Evolutionary conservation across 2,329 filamentous ascomycete species (phyloP).

Genomic region (Fusarium pseudograminearum): DNA sequence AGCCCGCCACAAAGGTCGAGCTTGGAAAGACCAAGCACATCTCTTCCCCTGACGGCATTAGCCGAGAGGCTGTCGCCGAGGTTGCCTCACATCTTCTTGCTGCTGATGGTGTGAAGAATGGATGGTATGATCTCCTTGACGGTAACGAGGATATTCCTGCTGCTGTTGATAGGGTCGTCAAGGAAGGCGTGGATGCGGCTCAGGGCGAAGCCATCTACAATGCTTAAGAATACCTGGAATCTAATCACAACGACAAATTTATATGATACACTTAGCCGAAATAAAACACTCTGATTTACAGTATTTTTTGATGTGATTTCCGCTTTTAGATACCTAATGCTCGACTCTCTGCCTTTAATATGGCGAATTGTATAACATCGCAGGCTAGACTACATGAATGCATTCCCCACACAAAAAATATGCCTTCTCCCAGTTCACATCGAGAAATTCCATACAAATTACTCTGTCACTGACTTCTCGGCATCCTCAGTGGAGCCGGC

Average conservation of each 20-base stretch:
- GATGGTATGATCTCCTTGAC: conserved; percentile 68
- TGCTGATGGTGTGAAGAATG: conserved; percentile 58
- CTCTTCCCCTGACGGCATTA: conserved; percentile 54
- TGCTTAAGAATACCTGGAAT: conserved; percentile 11
- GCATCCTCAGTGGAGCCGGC: conserved; percentile 1
- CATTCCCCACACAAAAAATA: conserved; percentile 1
- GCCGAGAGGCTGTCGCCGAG: conserved; percentile 70
- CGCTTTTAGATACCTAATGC: not conserved
- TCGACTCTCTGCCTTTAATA: not conserved
- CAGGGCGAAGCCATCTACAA: conserved; percentile 63
- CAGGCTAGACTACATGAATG: not conserved
- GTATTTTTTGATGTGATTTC: not conserved
- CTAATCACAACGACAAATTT: not conserved
- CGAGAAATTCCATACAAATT: not conserved
- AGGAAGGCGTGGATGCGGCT: conserved; percentile 62
- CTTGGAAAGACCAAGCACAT: conserved; percentile 59
- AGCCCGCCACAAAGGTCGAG: conserved; percentile 61
- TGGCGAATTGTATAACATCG: conserved; percentile 1
- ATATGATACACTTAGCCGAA: not conserved
- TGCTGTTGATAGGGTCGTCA: conserved; percentile 63
- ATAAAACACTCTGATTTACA: not conserved
- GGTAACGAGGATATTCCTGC: conserved; percentile 62
- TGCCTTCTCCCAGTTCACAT: not conserved
- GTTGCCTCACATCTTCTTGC: conserved; percentile 68
- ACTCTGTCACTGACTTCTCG: conserved; percentile 2